Evolutionary conservation across 2,329 filamentous ascomycete species (phyloP).

Genomic region (Alternaria sp.): DNA sequence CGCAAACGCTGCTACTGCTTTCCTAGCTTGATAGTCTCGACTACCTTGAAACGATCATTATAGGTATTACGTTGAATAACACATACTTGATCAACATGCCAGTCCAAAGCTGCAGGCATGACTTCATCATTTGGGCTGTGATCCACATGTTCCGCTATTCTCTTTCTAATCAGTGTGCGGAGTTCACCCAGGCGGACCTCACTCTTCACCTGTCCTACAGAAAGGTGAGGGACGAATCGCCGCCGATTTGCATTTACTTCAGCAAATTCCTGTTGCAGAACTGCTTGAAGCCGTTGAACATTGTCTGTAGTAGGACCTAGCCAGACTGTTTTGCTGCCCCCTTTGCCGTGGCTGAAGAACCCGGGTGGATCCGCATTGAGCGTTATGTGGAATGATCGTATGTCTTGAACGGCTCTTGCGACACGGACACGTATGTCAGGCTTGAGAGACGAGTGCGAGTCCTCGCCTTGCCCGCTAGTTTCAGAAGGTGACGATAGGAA

Average conservation of each 20-base stretch:
- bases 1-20: constrained; percentile 1
- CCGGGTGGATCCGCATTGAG: constrained; percentile 28
- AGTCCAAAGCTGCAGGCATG: constrained; percentile 19
- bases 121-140: neutral
- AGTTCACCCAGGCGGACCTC: constrained; percentile 17
- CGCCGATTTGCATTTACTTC: constrained; percentile 29
- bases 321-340: constrained; percentile 34
- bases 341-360: constrained; percentile 20
- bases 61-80: constrained; percentile 36
- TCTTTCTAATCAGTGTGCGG: constrained; percentile 19
- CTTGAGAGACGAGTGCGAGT: constrained; percentile 14
- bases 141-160: constrained; percentile 7
- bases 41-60: constrained; percentile 32
- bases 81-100: constrained; percentile 34
- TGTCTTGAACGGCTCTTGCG: constrained; percentile 18
- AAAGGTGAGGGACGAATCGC: constrained; percentile 35
- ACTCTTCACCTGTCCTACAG: constrained; percentile 32
- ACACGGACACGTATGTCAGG: constrained; percentile 29
- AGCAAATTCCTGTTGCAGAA: constrained; percentile 33
- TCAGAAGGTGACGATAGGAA: constrained; percentile 32
- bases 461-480: constrained; percentile 4
- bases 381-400: constrained; percentile 25
- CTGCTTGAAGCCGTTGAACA: constrained; percentile 28
- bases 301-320: constrained; percentile 22
- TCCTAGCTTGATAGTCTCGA: constrained; percentile 22